phyloP scores from a whole-genome alignment of 176 grass and related monocot species.

The Triticum monococcum region DNA sequence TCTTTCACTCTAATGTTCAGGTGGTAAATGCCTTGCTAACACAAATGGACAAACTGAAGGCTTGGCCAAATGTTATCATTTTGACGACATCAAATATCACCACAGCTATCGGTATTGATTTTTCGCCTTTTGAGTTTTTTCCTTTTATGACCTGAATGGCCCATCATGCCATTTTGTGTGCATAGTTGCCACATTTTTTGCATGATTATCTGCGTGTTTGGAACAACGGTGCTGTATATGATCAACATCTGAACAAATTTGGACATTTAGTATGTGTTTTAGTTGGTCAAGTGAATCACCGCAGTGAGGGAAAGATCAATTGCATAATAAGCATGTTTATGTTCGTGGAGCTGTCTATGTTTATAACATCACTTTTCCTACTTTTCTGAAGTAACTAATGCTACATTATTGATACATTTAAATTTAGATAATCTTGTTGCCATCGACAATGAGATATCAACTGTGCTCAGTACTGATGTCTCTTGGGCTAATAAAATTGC shows the following conservation, averaged over 20 bases:
- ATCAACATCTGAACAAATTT: conserved; percentile 5
- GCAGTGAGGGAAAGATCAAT: not conserved
- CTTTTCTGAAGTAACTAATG: not conserved
- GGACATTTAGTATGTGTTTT: not conserved
- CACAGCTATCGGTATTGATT: conserved; percentile 84
- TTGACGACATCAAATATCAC: conserved; percentile 99
- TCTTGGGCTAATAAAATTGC: not conserved
- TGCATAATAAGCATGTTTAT: conserved; percentile 3
- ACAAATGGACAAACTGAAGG: conserved; percentile 99
- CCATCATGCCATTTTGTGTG: not conserved
- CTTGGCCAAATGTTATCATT: conserved; percentile 99
- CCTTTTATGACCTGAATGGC: not conserved
- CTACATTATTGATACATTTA: not conserved
- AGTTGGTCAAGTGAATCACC: conserved; percentile 3
- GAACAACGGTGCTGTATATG: not conserved
- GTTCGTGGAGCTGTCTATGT: conserved; percentile 7
- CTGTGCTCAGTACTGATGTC: not conserved
- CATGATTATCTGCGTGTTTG: not conserved
- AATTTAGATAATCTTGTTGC: conserved; percentile 14
- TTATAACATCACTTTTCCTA: not conserved
- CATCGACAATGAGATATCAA: conserved; percentile 17
- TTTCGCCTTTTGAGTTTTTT: conserved; percentile 8
- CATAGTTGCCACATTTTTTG: not conserved
- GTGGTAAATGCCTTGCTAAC: conserved; percentile 97
- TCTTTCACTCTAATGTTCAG: conserved; percentile 48